phyloP scores from a whole-genome alignment of 345 rosid species.

The Brassica cretica region DNA sequence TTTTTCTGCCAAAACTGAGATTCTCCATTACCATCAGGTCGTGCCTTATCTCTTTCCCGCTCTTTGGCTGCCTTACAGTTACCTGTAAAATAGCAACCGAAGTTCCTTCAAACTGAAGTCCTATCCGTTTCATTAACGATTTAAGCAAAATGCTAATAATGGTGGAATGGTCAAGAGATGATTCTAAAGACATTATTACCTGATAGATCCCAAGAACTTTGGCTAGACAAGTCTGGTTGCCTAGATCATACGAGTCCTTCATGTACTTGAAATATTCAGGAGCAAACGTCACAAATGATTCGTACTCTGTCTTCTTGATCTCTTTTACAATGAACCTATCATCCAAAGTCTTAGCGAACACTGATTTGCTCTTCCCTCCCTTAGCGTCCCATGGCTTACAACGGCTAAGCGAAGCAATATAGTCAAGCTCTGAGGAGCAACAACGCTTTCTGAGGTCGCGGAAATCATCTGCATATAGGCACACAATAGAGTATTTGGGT shows the following conservation, averaged over 20 bases:
- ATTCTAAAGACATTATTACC: conserved; percentile 47
- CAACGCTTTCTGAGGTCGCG: conserved; percentile 68
- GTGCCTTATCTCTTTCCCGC: conserved; percentile 77
- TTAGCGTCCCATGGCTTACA: conserved; percentile 95
- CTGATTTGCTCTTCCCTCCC: conserved; percentile 92
- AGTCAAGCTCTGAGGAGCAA: conserved; percentile 80
- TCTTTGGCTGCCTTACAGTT: conserved; percentile 64
- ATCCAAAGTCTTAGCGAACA: conserved; percentile 88
- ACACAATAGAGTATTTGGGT: conserved; percentile 76
- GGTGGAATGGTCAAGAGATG: not conserved
- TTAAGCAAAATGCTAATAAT: not conserved
- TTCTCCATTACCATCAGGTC: conserved; percentile 99
- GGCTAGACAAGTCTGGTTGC: conserved; percentile 94
- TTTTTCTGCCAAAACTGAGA: conserved; percentile 67
- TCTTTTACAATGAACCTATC: conserved; percentile 89
- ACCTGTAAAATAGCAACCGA: conserved; percentile 53
- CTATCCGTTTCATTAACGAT: not conserved
- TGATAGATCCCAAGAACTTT: conserved; percentile 96
- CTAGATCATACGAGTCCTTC: conserved; percentile 62
- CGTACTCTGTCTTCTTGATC: conserved; percentile 88
- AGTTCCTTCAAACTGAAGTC: conserved; percentile 13
- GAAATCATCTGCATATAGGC: conserved; percentile 73
- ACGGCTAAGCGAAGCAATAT: conserved; percentile 81
- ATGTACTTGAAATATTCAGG: conserved; percentile 80
- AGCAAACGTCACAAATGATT: conserved; percentile 85